Base-by-base conservation (phyloP, 257 asterid genomes). In the Solanum microdontum region DNA sequence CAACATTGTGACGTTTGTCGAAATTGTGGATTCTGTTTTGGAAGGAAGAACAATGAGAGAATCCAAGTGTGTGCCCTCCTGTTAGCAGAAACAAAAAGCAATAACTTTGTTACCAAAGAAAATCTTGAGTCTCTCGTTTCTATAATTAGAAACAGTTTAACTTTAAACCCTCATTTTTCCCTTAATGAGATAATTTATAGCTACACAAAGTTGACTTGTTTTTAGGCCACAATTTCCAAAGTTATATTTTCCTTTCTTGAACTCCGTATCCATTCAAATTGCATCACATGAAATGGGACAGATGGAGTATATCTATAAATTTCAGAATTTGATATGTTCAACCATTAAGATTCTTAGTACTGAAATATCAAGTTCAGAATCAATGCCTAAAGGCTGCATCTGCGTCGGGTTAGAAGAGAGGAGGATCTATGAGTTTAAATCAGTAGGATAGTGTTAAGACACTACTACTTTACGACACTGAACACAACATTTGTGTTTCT, bases 1-100 rank as follows among this genome's bases (percentile, higher is more conserved):
- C 98, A 15, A 95, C 88, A 39, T 91, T 90, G 12, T 80, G 90
- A 34, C 30, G 76, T 17, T 30, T 80, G 92, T 88, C 91, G 89
- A 96, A 96, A 55, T 91, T 92, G 92, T 95, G 96, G 93, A 96
- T 94, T 87, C 98, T 91, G 87, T 95, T 96, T 83, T 95, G 95
- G 94, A 96, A 95, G 8, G 98, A 96, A 33, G 95, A 93, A 66
- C 99, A 96, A 72, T 94, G 99, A 85, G 99, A 91, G 91, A 96
- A 96, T 11, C 98, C 99, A 2, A 95, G 93, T 1, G 97, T 96
- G 89, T 96, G 99, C 6, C 98, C 99, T 90, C 99, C 98, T 96
- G 92, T 80, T 45, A 80, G 5, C 68, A 43, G 40, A 80, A 15
- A 21, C 8, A 39, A n/a, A 68, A 26, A n/a, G 3, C 32, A 66